Base-by-base conservation (phyloP, 2,329 filamentous ascomycete genomes). In the Apiospora arundinis region DNA sequence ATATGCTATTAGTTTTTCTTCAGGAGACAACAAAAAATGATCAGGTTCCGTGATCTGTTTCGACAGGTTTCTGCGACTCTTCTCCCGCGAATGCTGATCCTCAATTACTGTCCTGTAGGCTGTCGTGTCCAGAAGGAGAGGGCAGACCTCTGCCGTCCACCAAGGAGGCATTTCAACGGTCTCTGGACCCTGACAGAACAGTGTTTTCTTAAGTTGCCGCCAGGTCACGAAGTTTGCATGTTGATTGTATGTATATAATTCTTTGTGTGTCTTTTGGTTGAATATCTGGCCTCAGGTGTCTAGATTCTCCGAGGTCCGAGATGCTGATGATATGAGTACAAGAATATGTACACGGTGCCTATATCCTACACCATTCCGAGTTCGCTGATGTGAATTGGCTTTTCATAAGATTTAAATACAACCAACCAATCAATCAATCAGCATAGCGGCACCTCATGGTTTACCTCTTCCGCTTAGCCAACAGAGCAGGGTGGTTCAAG, bases 401-500 rank as follows among this genome's bases (percentile, higher is more conserved):
- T 63, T 63, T n/a, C 28, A n/a, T n/a, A 12, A n/a, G 28, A 32
- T 60, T 63, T 40, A 21, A 40, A 63, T 63, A 63, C 56, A 63
- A 6, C 32, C 56, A 63, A n/a, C 21, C 49, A 23, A 56, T 23
- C 23, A 28, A n/a, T 32, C 49, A 23, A 56, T 23, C 23, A 28
- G 25, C 25, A 14, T 4, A 32, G 32, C 25, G 14, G 42, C 42
- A 40, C 32, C 12, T 2, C 18, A 6, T 9, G 32, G 32, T n/a
- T 48, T 48, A 68, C 46, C 48, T 69, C 8, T 21, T 69, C 37
- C 52, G 49, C 70, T 71, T 71, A 11, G 69, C 46, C n/a, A 67
- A 23, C 28, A 73, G 44, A 8, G 32, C 70, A 1, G 80, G 77
- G 74, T 84, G 82, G 45, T 76, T 82, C 77, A 91, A 76, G 79